A percentile compares a stretch with the other conserved stretches of the same genome.
Conservation (phyloP, 345 rosid species). For the Diplotaxis tenuifolia region DNA sequence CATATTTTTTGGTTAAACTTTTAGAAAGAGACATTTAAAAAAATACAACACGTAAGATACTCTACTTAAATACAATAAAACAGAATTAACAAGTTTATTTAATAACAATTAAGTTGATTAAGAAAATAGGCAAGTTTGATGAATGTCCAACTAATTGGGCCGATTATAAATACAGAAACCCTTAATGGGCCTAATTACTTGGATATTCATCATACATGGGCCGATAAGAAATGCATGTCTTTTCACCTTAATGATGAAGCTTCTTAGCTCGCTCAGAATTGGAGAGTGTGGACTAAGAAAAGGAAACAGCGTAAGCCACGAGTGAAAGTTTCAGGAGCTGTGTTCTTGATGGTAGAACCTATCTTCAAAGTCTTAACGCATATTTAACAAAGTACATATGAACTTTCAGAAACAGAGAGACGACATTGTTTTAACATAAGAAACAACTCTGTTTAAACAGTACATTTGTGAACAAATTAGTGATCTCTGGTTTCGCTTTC, state of each 20-base stretch:
- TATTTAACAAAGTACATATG: neutral
- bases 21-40: neutral
- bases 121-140: neutral
- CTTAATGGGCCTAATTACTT: no score
- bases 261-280: no score
- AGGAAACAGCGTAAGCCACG: no score
- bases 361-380: neutral
- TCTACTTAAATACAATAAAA: neutral
- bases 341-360: no score
- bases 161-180: neutral
- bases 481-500: slow-evolving; percentile 35
- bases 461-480: neutral
- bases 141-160: neutral
- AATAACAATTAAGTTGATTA: neutral
- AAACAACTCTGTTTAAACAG: neutral
- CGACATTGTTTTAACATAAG: neutral
- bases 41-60: slow-evolving; percentile 5
- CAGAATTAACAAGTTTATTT: neutral
- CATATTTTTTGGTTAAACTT: slow-evolving; percentile 5
- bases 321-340: no score
- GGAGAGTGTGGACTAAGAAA: no score
- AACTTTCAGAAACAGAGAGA: neutral
- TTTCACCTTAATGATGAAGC: no score
- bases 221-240: no score
- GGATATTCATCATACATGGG: no score